These are phyloP conservation scores for Agrocybe chaxingu DNA, from an alignment of 768 basidiomycete species.

Conservation along the genomic window DNA sequence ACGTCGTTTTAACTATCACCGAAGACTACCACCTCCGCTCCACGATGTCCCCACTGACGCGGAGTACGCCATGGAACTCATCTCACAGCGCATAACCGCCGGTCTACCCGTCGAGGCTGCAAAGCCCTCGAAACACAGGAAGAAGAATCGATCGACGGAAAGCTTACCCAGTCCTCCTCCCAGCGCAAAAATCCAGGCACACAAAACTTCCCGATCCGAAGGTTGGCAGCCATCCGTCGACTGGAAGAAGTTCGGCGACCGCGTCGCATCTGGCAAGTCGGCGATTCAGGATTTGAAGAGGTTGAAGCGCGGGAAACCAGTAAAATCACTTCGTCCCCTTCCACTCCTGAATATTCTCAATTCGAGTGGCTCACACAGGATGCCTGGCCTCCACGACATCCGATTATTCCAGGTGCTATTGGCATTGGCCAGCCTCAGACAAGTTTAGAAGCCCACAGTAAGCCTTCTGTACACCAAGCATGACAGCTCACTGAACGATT, in stretches of 20 bases:
- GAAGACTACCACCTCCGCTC: conserved; percentile 46
- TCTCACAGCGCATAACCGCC: conserved; percentile 53
- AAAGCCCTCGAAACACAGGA: conserved; percentile 11
- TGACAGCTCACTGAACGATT: neutral
- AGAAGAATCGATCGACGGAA: conserved; percentile 11
- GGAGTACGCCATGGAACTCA: conserved; percentile 69
- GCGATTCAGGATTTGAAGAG: conserved; percentile 40
- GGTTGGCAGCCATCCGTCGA: conserved; percentile 23
- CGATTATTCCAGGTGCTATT: conserved; percentile 14
- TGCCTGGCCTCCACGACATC: conserved; percentile 18
- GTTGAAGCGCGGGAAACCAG: conserved; percentile 31
- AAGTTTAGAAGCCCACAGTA: conserved; percentile 31
- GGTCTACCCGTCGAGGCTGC: conserved; percentile 47
- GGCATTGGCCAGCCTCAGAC: conserved; percentile 18
- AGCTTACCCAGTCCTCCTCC: conserved; percentile 3
- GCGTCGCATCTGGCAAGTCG: conserved; percentile 42
- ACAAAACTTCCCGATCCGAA: neutral
- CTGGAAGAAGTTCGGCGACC: conserved; percentile 58
- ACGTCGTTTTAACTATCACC: neutral
- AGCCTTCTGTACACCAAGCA: conserved; percentile 7
- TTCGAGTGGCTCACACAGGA: conserved; percentile 17
- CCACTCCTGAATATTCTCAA: neutral
- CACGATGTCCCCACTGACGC: conserved; percentile 60
- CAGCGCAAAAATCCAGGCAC: neutral
- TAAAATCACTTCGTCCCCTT: conserved; percentile 17